Base-by-base conservation (phyloP, 495 filamentous ascomycete species). In the Hypoxylon lienhwacheense region DNA sequence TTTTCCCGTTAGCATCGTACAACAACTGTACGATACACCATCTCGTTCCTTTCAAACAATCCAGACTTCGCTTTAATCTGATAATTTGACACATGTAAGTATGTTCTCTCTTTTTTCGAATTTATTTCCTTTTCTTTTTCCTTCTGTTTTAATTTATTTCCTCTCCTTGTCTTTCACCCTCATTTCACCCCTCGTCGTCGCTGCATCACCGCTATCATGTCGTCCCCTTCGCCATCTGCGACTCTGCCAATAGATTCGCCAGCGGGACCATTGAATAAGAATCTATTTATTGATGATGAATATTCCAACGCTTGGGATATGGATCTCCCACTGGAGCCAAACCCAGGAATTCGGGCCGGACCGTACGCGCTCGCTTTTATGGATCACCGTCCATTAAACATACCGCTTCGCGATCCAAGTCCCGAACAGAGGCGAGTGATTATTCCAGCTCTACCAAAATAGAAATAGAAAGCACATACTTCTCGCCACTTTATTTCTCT, bases 331-430 rank as follows among this genome's bases (percentile, higher is more conserved):
- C 15, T 63, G 1, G 28, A 4, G 3, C 37, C 36, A 11, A 57
- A 63, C 31, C 53, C 59, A 20, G 47, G 53, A 3, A 1, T 63
- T 14, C 53, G 59, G n/a, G 59, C 47, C n/a, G 59, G 59, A 1
- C 59, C 59, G 3, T 63, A 58, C 15, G 59, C 25, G 7, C 10
- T 24, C 5, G 41, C 36, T 11, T 45, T 53, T 28, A 43, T 48
- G 7, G 19, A 45, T 3, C 7, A 20, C 6, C 50, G 39, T 22
- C 37, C 24, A 7, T 20, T 20, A 1, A 47, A 36, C 11, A 52
- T 47, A 5, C 58, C 46, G 4, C 10, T 48, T 6, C 25, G 34
- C n/a, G 5, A 1, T 19, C 34, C 40, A 15, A 21, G n/a, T 21
- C 46, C 51, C 2, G 16, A n/a, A 5, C 7, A 21, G 26, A 31